phyloP scores from a whole-genome alignment of 139 green algal genomes.

The Yamagishiella unicocca region DNA sequence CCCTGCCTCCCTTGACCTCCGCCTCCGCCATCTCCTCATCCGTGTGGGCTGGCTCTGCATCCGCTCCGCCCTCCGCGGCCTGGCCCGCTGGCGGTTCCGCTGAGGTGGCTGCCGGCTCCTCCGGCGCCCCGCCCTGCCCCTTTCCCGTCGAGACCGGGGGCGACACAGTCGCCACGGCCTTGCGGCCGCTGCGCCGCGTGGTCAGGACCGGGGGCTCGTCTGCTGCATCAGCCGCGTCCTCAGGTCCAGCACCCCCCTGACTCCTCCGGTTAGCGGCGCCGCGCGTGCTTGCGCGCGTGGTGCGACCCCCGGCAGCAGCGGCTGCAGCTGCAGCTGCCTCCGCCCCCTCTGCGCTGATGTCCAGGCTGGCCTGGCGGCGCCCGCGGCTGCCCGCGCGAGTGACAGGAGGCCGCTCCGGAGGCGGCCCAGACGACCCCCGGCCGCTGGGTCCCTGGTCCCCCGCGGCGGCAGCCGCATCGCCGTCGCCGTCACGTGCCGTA shows the following conservation, averaged over 20 bases:
- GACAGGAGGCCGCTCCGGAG: too few species aligned
- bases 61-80: not conserved
- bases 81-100: not conserved
- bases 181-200: not conserved
- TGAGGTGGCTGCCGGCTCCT: not conserved
- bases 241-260: not conserved
- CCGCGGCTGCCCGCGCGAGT: too few species aligned
- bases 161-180: not conserved
- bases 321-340: too few species aligned
- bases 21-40: not conserved
- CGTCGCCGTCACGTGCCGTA: not conserved
- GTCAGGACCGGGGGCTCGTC: not conserved
- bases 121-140: not conserved
- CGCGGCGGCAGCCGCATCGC: not conserved
- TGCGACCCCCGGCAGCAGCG: not conserved
- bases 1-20: slow-evolving; percentile 1
- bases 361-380: not conserved
- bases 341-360: not conserved
- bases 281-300: not conserved
- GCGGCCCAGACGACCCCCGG: too few species aligned
- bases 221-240: not conserved
- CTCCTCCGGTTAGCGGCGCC: not conserved
- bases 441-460: not conserved
- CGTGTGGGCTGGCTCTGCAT: not conserved
- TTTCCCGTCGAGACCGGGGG: too few species aligned